Base-by-base conservation (phyloP, 495 filamentous ascomycete genomes). In the Annulohypoxylon stygium region DNA sequence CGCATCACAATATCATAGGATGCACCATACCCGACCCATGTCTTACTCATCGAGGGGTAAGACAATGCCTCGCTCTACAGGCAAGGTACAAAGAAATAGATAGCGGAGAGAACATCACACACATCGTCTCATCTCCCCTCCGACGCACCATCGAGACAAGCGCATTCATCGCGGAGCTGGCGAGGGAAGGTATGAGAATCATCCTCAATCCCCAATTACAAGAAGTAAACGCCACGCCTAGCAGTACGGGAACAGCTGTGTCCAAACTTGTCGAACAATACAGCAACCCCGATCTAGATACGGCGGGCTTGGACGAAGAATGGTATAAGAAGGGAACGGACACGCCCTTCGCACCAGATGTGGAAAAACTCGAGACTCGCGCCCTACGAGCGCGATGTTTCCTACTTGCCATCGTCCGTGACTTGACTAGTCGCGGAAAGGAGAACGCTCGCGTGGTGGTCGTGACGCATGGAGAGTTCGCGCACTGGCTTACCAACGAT, bases 71-170 rank as follows among this genome's bases (percentile, higher is more conserved):
- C 3, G 69, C 78, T 7, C 86, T 95, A 45, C 69, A 54, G 8
- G 78, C 33, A 51, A 79, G 1, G 76, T 61, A 93, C 78, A 90
- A 89, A 9, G 73, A 80, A 76, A 84, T 86, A 70, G 64, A 81
- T 1, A 66, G 82, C 18, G 84, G 86, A 71, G 64, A 81, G 1
- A 66, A 82, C n/a, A 80, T 93, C 73, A 85, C 87, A 26, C 81
- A 91, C 36, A 81, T 95, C 23, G 83, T 92, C 10, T 87, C 90
- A 51, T 94, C 92, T 0, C 93, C 93, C 0, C 84, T 95, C 30
- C 87, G 87, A 20, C 89, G 93, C 43, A 91, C 92, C 4, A 84
- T 95, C 62, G 89, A 91, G 74, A 95, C 93, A 0, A 81, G 93
- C 6, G 75, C 88, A 60, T 86, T 83, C 59, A 93, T 95, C 81